These are phyloP conservation scores for Butyriboletus appendiculatus DNA, from an alignment of 1,284 basidiomycete genomes.

Conservation along the genomic window DNA sequence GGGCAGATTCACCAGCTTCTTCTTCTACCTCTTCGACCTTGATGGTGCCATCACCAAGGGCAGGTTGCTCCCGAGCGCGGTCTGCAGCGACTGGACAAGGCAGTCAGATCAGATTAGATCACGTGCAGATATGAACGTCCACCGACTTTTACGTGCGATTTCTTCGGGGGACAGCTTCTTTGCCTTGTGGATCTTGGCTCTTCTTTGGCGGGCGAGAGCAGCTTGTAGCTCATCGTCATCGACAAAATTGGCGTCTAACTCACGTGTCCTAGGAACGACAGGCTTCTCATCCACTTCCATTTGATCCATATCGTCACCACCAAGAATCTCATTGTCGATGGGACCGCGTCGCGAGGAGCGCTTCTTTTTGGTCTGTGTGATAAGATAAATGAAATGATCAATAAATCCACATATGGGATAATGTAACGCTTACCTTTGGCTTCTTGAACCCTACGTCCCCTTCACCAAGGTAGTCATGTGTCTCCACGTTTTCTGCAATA, in stretches of 20 bases:
- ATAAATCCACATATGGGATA: constrained; percentile 7
- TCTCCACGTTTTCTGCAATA: constrained; percentile 80
- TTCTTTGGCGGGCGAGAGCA: constrained; percentile 83
- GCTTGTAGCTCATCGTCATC: constrained; percentile 99
- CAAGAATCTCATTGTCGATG: constrained; percentile 62
- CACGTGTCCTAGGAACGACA: constrained; percentile 58
- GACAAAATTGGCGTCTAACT: constrained; percentile 87
- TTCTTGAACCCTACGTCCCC: constrained; percentile 95
- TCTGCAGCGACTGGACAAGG: constrained; percentile 62
- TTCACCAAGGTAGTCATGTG: constrained; percentile 87
- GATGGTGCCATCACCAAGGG: constrained; percentile 45
- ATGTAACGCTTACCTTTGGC: constrained; percentile 61
- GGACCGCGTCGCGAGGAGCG: constrained; percentile 71
- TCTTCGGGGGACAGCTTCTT: constrained; percentile 86
- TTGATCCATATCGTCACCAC: constrained; percentile 45
- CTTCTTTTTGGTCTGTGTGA: constrained; percentile 86
- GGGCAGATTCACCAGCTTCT: constrained; percentile 53
- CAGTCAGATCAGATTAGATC: not conserved
- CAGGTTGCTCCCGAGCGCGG: constrained; percentile 52
- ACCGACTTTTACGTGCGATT: constrained; percentile 77
- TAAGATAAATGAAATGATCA: not conserved
- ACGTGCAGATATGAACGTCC: not conserved
- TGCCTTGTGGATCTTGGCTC: constrained; percentile 77
- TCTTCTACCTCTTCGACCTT: constrained; percentile 67
- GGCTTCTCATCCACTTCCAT: constrained; percentile 83